Base-by-base conservation (phyloP, 176 grass and related monocot species). In the Aegilops bicornis region DNA sequence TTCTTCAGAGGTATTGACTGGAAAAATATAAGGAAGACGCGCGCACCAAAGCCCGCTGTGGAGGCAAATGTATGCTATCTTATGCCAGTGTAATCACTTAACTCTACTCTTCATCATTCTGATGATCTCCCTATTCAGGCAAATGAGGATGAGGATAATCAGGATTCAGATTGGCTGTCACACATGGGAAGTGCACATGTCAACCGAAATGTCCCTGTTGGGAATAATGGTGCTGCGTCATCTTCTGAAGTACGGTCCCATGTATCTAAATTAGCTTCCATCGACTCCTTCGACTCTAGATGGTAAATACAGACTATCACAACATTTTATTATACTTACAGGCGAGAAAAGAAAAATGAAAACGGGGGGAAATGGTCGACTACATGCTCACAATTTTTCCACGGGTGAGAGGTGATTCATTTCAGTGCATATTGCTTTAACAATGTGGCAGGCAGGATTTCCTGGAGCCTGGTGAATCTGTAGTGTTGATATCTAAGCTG, bases 251-350 rank as follows among this genome's bases (percentile, higher is more conserved):
- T 65, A 83, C 82, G 85, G 45, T 93, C 90, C 52, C 94, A 94
- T 83, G 88, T 99, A 66, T 91, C 92, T 48, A 89, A 75, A 85
- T 84, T 99, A 80, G 90, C 97, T 82, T 97, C 94, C 73, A 99
- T 99, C 19, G 94, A 99, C 79, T 99, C 97, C 79, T 99, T 99
- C 22, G 97, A 99, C 85, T 99, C 97, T 75, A 99, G 88, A 99
- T 99, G 97, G 97, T 99, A 96, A 83, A 68, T 54, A 39, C 30
- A 78, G 25, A 65, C 45, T 69, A 68, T 77, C 64, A 54, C 42
- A 62, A 70, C 56, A 17, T 87, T 81, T 61, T 72, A 64, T 85
- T 69, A 82, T 85, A 56, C 39, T 37, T 88, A 77, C 78, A 90
- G 36, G 29, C 40, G 39, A 54, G 29, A 71, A 68, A 75, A 76